These are phyloP conservation scores for Ziziphus jujuba DNA, from an alignment of 306 rosid species.

Conservation along the genomic window DNA sequence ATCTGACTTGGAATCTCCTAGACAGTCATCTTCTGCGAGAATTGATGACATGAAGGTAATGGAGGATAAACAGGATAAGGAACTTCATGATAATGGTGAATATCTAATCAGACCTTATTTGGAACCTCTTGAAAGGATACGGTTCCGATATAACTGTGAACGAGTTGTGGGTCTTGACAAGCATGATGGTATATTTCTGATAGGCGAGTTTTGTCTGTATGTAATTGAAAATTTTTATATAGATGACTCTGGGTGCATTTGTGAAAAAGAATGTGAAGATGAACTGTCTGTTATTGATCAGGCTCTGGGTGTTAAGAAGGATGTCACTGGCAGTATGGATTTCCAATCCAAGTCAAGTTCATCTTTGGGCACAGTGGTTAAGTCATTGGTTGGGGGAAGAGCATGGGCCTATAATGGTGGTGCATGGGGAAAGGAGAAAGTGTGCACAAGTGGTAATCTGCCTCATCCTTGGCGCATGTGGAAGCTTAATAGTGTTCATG, in stretches of 20 bases:
- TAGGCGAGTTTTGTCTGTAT: conserved; percentile 86
- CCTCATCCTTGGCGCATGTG: conserved; percentile 98
- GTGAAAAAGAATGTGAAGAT: conserved; percentile 85
- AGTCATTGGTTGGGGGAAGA: conserved; percentile 86
- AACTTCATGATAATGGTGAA: conserved; percentile 86
- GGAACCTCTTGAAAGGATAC: conserved; percentile 84
- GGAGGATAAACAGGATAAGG: conserved; percentile 77
- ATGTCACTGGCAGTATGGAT: conserved; percentile 59
- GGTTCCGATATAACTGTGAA: conserved; percentile 90
- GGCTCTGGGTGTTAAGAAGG: conserved; percentile 98
- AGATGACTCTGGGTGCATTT: conserved; percentile 81
- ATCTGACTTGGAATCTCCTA: conserved; percentile 84
- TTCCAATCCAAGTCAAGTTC: conserved; percentile 80
- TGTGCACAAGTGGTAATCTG: conserved; percentile 72
- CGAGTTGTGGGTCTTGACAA: conserved; percentile 97
- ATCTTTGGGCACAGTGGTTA: conserved; percentile 61
- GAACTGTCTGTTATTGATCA: conserved; percentile 95
- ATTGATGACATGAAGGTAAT: conserved; percentile 57
- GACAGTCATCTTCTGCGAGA: conserved; percentile 68
- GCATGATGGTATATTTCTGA: conserved; percentile 96
- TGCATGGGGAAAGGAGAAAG: conserved; percentile 99
- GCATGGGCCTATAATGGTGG: conserved; percentile 99
- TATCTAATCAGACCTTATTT: conserved; percentile 91
- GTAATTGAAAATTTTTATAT: conserved; percentile 93
- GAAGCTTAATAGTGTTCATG: conserved; percentile 98